These are phyloP conservation scores for Leccinum rimulosum DNA, from an alignment of 768 basidiomycete species.

Conservation along the genomic window DNA sequence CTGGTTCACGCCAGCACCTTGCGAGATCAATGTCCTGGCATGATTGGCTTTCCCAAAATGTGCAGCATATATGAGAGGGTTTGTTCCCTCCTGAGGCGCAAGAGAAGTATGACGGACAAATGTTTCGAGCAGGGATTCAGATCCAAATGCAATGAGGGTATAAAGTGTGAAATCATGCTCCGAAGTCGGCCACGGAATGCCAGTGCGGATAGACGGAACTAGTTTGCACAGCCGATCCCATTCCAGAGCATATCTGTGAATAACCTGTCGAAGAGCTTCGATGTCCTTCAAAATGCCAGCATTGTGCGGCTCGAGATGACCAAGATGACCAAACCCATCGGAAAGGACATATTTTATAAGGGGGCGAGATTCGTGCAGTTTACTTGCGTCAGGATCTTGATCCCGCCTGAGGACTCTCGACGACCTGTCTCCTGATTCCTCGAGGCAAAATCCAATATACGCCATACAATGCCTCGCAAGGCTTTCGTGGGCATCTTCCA, in stretches of 20 bases:
- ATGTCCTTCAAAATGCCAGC: conserved; percentile 4
- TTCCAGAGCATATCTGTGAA: not conserved
- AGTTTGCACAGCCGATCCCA: conserved; percentile 3
- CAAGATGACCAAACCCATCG: conserved; percentile 8
- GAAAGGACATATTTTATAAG: conserved; percentile 13
- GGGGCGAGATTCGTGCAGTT: not conserved
- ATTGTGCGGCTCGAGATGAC: not conserved
- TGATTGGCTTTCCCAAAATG: not conserved
- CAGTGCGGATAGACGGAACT: not conserved
- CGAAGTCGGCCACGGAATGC: conserved; percentile 4
- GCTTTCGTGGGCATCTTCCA: conserved; percentile 6
- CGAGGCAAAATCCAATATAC: conserved; percentile 9
- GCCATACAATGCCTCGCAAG: conserved; percentile 12
- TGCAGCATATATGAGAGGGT: conserved; percentile 7
- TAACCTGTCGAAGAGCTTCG: not conserved
- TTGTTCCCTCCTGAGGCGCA: not conserved
- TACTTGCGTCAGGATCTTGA: not conserved
- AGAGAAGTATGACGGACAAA: not conserved
- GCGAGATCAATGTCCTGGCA: not conserved
- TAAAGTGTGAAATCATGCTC: conserved; percentile 6
- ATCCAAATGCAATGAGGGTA: conserved; percentile 5
- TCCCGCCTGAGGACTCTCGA: not conserved
- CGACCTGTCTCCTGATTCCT: not conserved
- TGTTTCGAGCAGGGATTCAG: not conserved
- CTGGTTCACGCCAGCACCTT: not conserved